Base-by-base conservation (phyloP, 2,329 filamentous ascomycete genomes). In the Talaromyces rugulosus region DNA sequence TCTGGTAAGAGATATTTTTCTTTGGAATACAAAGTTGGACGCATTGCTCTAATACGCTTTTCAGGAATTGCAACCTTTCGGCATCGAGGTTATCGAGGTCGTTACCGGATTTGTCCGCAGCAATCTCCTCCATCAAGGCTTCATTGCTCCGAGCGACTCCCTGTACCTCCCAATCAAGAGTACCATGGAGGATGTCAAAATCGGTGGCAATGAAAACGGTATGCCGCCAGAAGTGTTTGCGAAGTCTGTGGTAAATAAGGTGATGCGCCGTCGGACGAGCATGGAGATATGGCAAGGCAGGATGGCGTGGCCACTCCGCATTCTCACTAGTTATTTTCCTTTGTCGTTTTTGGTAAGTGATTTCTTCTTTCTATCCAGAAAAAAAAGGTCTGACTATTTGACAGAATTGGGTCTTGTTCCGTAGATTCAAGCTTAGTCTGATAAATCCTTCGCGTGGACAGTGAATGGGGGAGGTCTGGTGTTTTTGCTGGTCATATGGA, bases 151-250 rank as follows among this genome's bases (percentile, higher is more conserved):
- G 23, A 42, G 30, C 23, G 42, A 36, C 4, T 57, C 55, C 3
- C 55, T 57, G 5, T 57, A 47, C 12, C 55, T 57, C 18, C 36
- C 55, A n/a, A 57, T 57, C 34, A 57, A 57, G 55, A 57, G 33
- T 14, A 44, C 33, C 30, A 18, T 67, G 18, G 65, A 67, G 34
- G 23, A 61, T 16, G 61, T 64, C 58, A 67, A 67, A 55, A 62
- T 64, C 18, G 42, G 51, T 14, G 65, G 65, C 9, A 67, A 67
- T 52, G 28, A 14, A 23, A 63, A 67, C 11, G 65, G 65, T n/a
- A 66, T 64, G 65, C 28, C 59, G 33, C 7, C 65, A 12, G n/a
- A 60, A 2, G 62, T 27, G 4, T 66, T 65, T 58, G 65, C 65
- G 7, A 52, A 18, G 7, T 59, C 62, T 5, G 50, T 66, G 1